Base-by-base conservation (phyloP, 2,329 filamentous ascomycete species). In the Clonostachys solani region DNA sequence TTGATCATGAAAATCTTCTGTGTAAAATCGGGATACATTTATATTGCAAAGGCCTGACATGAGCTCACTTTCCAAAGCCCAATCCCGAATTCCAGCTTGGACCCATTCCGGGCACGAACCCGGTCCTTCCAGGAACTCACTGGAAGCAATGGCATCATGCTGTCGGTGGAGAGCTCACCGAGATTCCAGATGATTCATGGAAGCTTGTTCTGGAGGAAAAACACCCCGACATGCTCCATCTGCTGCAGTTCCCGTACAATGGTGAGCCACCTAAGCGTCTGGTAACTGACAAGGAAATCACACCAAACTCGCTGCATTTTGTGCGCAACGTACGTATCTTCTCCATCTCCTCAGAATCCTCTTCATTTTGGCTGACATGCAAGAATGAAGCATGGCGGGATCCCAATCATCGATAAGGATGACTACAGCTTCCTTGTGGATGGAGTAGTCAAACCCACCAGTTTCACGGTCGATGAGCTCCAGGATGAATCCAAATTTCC, bases 201-300 rank as follows among this genome's bases (percentile, higher is more conserved):
- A 57, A 66, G 0, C 73, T 56, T 0, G 80, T 84, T 0, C 66
- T 76, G 5, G 59, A 73, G 48, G 81, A 84, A 54, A 84, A 84
- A 51, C 71, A 78, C 44, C 63, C 68, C 0, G 78, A 82, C 42
- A 84, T 84, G 80, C 62, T 83, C 2, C 81, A 84, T 53, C 65
- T 84, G 0, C 64, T 84, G 0, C 74, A 83, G 47, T 84, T 84
- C 49, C 81, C 81, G 0, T 84, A 84, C 60, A 84, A 84, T 37
- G 81, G 80, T 1, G 81, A 85, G 50, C 75, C 81, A 0, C 80
- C 80, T 0, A 77, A 83, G 51, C 71, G 77, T 3, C 68, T 86
- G 0, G 73, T 83, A 5, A 65, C 63, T 1, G 73, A 75, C 1
- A 72, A 72, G 15, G 71, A 76, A 0, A 73, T 88, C 37, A 89